phyloP scores from a whole-genome alignment of 176 grass and related monocot species.

The Musa acuminata region DNA sequence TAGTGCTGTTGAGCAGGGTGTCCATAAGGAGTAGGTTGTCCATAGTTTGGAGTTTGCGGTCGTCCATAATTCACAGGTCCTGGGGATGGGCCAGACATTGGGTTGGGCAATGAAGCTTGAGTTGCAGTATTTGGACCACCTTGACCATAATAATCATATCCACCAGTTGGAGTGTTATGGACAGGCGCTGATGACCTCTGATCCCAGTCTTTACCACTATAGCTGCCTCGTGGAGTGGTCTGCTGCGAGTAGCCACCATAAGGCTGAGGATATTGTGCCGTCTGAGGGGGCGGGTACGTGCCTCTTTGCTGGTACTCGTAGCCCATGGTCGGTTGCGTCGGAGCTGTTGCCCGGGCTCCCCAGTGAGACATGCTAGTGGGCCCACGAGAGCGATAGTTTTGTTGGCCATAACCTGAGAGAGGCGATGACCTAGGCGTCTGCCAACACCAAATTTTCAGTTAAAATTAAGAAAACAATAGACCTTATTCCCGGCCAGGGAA shows the following conservation, averaged over 20 bases:
- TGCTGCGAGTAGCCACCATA: slow-evolving; percentile 27
- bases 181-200: slow-evolving; percentile 47
- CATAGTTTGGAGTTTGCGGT: slow-evolving; percentile 55
- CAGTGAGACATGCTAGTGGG: background rate
- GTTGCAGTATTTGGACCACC: slow-evolving; percentile 36
- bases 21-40: slow-evolving; percentile 51
- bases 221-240: slow-evolving; percentile 38
- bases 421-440: slow-evolving; percentile 2
- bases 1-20: slow-evolving; percentile 45
- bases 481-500: too few relatives aligned
- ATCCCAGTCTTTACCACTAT: slow-evolving; percentile 36
- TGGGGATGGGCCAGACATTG: slow-evolving; percentile 32
- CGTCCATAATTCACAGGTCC: slow-evolving; percentile 38
- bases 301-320: slow-evolving; percentile 18
- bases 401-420: slow-evolving; percentile 13
- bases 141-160: slow-evolving; percentile 59
- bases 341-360: background rate
- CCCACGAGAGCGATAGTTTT: slow-evolving; percentile 6
- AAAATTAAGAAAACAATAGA: background rate
- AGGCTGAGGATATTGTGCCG: background rate
- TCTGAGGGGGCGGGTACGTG: background rate
- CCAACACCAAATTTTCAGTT: background rate
- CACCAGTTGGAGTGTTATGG: slow-evolving; percentile 33
- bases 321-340: slow-evolving; percentile 1
- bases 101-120: slow-evolving; percentile 34